phyloP scores from a whole-genome alignment of 768 basidiomycete genomes.

The Lentinula edodes region DNA sequence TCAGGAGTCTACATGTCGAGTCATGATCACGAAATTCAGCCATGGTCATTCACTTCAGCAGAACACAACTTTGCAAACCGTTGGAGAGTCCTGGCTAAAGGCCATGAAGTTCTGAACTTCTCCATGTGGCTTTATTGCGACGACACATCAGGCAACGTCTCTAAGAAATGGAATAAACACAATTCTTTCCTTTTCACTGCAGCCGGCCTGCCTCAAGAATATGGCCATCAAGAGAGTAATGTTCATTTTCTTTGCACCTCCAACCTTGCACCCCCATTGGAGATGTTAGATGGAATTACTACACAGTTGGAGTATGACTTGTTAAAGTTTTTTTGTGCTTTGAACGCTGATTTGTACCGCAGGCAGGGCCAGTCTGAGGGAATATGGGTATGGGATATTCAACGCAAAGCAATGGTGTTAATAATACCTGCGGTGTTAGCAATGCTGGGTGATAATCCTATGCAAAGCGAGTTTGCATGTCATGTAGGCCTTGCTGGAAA shows the following conservation, averaged over 20 bases:
- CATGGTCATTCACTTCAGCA: background rate
- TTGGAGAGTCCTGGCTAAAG: background rate
- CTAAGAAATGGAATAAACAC: slow-evolving; percentile 24
- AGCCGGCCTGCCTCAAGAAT: slow-evolving; percentile 13
- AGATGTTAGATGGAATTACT: slow-evolving; percentile 18
- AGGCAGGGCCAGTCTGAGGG: slow-evolving; percentile 7
- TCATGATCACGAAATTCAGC: background rate
- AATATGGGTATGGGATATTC: slow-evolving; percentile 14
- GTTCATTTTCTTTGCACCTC: slow-evolving; percentile 17
- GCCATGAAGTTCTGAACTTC: slow-evolving; percentile 8
- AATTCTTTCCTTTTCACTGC: slow-evolving; percentile 19
- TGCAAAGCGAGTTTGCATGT: slow-evolving; percentile 21
- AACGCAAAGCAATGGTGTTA: slow-evolving; percentile 12
- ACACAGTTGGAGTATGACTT: slow-evolving; percentile 12
- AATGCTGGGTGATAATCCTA: slow-evolving; percentile 17
- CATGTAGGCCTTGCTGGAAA: slow-evolving; percentile 19
- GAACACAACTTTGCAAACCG: background rate
- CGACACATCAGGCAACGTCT: slow-evolving; percentile 22
- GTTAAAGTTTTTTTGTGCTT: too few species aligned
- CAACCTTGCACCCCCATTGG: slow-evolving; percentile 15
- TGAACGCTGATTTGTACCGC: too few species aligned
- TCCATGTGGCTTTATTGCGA: slow-evolving; percentile 19
- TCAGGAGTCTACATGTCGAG: background rate
- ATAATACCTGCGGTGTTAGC: slow-evolving; percentile 13
- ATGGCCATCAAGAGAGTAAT: slow-evolving; percentile 7